Evolutionary conservation across 148 eudicot species (phyloP).

Genomic region (Simmondsia chinensis): DNA sequence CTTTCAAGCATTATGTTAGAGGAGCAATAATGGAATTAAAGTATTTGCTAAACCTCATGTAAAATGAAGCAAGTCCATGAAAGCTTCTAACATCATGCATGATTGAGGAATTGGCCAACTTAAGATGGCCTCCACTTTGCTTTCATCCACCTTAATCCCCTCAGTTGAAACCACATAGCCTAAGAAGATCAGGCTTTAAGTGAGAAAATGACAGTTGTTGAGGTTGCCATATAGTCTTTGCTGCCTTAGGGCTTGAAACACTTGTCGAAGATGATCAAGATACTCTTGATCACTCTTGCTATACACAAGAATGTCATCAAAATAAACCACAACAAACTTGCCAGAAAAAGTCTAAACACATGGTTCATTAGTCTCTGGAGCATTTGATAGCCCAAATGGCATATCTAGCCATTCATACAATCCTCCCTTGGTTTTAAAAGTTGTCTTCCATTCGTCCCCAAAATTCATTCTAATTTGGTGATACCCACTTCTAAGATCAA

Average conservation of each 20-base stretch:
- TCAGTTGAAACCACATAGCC: too few relatives aligned
- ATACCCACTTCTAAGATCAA: neutral
- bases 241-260: neutral
- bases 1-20: neutral
- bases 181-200: too few relatives aligned
- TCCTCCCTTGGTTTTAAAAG: neutral
- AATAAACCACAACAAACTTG: conserved; percentile 3
- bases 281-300: neutral
- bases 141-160: too few relatives aligned
- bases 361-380: neutral
- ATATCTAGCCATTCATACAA: too few relatives aligned
- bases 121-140: too few relatives aligned
- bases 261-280: neutral
- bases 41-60: neutral
- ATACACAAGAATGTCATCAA: conserved; percentile 4
- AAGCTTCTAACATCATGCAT: neutral
- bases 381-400: neutral
- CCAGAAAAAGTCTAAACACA: neutral
- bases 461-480: conserved; percentile 1
- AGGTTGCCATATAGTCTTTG: neutral
- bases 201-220: neutral
- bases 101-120: neutral
- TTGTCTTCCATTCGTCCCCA: conserved; percentile 5
- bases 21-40: neutral
- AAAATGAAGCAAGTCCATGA: neutral